Conservation (phyloP, 352 stramenopile genomes). For the Phytophthora lateralis region DNA sequence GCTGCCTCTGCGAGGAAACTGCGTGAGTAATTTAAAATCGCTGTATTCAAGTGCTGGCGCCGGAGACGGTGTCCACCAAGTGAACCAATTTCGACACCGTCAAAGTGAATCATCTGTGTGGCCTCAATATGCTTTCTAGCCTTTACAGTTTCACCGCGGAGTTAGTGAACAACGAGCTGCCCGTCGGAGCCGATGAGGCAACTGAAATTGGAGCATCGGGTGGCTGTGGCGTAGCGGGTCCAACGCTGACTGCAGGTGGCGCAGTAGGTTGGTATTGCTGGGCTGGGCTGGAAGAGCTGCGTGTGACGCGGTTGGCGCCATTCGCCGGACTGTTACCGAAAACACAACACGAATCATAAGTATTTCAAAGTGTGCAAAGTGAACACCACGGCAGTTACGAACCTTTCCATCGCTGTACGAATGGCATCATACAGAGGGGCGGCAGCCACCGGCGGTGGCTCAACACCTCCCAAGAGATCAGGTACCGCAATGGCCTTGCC, state of each 20-base stretch:
- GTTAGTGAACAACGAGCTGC: constrained; percentile 42
- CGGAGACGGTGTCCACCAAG: neutral
- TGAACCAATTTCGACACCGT: constrained; percentile 11
- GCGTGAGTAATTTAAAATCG: constrained; percentile 42
- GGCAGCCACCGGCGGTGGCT: constrained; percentile 82
- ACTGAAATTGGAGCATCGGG: constrained; percentile 8
- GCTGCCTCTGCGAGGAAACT: neutral
- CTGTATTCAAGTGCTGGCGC: constrained; percentile 19
- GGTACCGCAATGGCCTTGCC: constrained; percentile 67
- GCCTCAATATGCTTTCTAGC: neutral
- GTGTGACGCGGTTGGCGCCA: constrained; percentile 52
- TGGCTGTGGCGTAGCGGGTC: neutral
- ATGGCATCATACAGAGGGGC: constrained; percentile 89
- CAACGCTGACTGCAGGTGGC: constrained; percentile 2
- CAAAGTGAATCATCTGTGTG: neutral
- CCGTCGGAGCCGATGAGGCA: constrained; percentile 24
- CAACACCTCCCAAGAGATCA: constrained; percentile 77
- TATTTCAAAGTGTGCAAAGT: constrained; percentile 1
- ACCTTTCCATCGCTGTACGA: constrained; percentile 67
- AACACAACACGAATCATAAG: constrained; percentile 8
- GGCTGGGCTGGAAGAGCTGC: constrained; percentile 20
- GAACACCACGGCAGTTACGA: constrained; percentile 4
- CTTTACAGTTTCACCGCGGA: constrained; percentile 49
- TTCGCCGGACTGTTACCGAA: constrained; percentile 57
- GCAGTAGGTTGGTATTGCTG: constrained; percentile 7